Conservation (phyloP, 1,139 yeast species). For the Lodderomyces margitis region DNA sequence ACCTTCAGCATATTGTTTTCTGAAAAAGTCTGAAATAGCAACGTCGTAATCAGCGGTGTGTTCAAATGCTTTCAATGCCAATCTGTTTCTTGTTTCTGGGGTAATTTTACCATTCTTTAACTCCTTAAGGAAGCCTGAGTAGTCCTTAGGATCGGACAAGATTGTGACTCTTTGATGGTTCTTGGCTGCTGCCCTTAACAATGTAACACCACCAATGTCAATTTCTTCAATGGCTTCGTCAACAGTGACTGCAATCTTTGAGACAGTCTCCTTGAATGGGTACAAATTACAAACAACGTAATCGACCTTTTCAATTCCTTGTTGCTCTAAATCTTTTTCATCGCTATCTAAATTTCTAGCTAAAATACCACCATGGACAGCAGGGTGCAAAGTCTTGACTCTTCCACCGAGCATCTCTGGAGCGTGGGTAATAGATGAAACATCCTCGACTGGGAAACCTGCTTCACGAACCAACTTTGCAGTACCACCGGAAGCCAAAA, state of each 20-base stretch:
- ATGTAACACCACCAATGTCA: conserved; percentile 97
- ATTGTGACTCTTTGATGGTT: conserved; percentile 96
- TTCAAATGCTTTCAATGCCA: conserved; percentile 96
- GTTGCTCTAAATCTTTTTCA: conserved; percentile 80
- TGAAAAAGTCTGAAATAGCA: conserved; percentile 93
- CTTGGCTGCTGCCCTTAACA: conserved; percentile 97
- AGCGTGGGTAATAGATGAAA: conserved; percentile 90
- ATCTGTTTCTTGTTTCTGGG: conserved; percentile 68
- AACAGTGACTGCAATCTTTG: conserved; percentile 92
- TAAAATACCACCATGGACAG: conserved; percentile 97
- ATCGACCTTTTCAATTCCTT: conserved; percentile 93
- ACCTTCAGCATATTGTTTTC: conserved; percentile 94
- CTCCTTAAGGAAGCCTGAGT: conserved; percentile 81
- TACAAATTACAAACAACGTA: conserved; percentile 95
- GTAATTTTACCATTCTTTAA: conserved; percentile 72
- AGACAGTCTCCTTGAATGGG: conserved; percentile 96
- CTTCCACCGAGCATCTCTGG: conserved; percentile 99
- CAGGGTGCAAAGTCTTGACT: conserved; percentile 97
- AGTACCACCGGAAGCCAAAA: conserved; percentile 97
- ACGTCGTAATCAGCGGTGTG: conserved; percentile 97
- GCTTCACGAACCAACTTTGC: conserved; percentile 93
- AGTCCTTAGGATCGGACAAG: conserved; percentile 90
- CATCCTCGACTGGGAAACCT: conserved; percentile 97
- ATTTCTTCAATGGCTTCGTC: conserved; percentile 98
- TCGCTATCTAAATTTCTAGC: conserved; percentile 92